A percentile compares a stretch with the other conserved stretches of the same genome.
Evolutionary conservation across 768 basidiomycete species (phyloP).

Genomic region (Hygrocybe coccinea): DNA sequence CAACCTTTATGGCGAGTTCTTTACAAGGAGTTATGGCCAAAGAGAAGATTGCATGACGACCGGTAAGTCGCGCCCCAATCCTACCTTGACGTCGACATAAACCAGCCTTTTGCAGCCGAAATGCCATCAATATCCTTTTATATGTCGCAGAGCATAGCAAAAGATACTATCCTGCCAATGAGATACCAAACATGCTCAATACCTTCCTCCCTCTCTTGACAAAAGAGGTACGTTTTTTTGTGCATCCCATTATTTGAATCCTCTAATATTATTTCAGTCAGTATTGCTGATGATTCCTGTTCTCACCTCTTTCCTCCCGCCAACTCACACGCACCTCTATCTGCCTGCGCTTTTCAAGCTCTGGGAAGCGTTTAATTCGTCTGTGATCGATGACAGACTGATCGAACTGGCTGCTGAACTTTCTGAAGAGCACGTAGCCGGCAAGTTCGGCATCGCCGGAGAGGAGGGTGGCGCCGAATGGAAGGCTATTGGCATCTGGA

Average conservation of each 20-base stretch:
- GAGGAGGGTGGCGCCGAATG: constrained; percentile 50
- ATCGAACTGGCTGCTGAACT: constrained; percentile 66
- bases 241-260: background rate
- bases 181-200: constrained; percentile 66
- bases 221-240: constrained; percentile 49
- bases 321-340: constrained; percentile 59
- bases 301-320: constrained; percentile 72
- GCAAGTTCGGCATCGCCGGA: constrained; percentile 48
- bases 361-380: constrained; percentile 77
- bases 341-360: constrained; percentile 67
- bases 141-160: constrained; percentile 70
- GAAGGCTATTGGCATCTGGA: constrained; percentile 90
- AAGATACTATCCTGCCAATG: constrained; percentile 59
- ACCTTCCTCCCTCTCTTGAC: constrained; percentile 69
- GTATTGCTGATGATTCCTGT: constrained; percentile 69
- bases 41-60: constrained; percentile 54
- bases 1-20: constrained; percentile 68
- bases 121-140: constrained; percentile 65
- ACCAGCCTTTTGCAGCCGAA: constrained; percentile 39
- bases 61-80: constrained; percentile 39
- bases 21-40: constrained; percentile 71
- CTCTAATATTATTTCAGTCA: constrained; percentile 38
- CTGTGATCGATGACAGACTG: constrained; percentile 67
- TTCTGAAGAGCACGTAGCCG: constrained; percentile 65
- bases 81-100: background rate